Evolutionary conservation across 1,284 basidiomycete genomes (phyloP), one percentile per base, ranked within the genome.

Genomic region (Trichosporon coremiiforme): DNA sequence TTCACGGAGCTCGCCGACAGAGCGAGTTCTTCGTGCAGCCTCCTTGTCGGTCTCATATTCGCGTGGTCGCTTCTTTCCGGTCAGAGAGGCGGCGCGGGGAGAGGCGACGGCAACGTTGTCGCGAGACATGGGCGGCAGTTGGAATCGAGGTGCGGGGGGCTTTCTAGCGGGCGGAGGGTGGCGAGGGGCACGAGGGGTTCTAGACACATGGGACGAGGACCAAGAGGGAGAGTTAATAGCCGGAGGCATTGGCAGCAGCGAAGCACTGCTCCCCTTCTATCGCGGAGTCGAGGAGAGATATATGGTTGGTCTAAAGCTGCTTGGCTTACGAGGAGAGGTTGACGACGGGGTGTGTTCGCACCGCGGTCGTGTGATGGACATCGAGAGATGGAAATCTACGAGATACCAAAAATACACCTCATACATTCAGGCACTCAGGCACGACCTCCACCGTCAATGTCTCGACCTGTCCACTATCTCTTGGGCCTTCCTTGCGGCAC

Each of bases 31-130:
- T 41, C 83, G 70, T 9, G 76, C 68, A 22, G 73, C 68, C 9
- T 66, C 69, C 15, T 65, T 68, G 31, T 70, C 69, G 2, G 74
- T 74, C 17, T 79, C 79, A 2, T 75, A 75, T 41, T 82, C 81
- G 38, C 80, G 67, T 4, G 79, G 78, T 4, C 82, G 74, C 68
- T 83, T 83, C 62, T 75, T 73, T 17, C 82, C 82, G 22, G 79
- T 77, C 12, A 80, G 65, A 10, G 78, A 80, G 4, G 77, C 74
- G 8, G 82, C 71, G 15, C 80, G 75, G 5, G 79, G 76, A 9
- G 74, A 66, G 9, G 69, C 62, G 29, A 65, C 36, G 22, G 47
- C 67, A 31, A 50, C 55, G 38, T 62, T 62, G 29, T 67, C 69
- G 50, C 69, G 66, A 17, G 69, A 69, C 70, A 73, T 71, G 13